These are phyloP conservation scores for Fusarium sp. DNA, from an alignment of 2,329 filamentous ascomycete genomes.

Conservation along the genomic window DNA sequence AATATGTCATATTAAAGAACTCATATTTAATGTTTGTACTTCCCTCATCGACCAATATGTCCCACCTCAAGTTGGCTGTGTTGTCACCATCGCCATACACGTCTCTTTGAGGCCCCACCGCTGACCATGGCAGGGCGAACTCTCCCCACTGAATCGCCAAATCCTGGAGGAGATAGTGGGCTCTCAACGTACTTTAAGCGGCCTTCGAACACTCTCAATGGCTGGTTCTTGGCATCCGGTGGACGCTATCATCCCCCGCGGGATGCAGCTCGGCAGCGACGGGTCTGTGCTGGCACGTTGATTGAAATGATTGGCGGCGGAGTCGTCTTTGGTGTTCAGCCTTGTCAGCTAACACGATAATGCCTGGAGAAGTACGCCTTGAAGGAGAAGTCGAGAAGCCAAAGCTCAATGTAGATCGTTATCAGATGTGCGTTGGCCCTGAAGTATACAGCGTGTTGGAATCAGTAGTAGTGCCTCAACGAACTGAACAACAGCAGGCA, in stretches of 20 bases:
- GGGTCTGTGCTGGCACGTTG: slow-evolving; percentile 25
- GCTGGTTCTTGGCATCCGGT: slow-evolving; percentile 25
- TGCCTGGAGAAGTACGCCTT: slow-evolving; percentile 12
- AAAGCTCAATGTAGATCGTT: not conserved
- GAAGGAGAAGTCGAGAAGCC: slow-evolving; percentile 19
- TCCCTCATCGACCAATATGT: slow-evolving; percentile 7
- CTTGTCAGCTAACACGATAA: slow-evolving; percentile 38
- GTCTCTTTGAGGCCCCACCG: slow-evolving; percentile 35
- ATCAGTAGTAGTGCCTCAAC: not conserved
- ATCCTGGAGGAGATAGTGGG: slow-evolving; percentile 30
- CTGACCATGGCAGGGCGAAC: slow-evolving; percentile 46
- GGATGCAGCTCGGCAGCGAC: slow-evolving; percentile 40
- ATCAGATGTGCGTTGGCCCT: not conserved
- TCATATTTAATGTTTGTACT: slow-evolving; percentile 6
- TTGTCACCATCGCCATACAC: slow-evolving; percentile 3
- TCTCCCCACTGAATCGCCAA: slow-evolving; percentile 42
- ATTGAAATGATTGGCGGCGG: slow-evolving; percentile 35
- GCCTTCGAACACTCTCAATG: slow-evolving; percentile 21
- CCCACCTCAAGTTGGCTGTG: slow-evolving; percentile 3
- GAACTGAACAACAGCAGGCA: not conserved
- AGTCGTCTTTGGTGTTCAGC: slow-evolving; percentile 42
- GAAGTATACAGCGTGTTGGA: not conserved
- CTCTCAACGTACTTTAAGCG: slow-evolving; percentile 20
- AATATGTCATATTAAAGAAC: not conserved
- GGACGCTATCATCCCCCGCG: slow-evolving; percentile 28